Conservation (phyloP, 805 yeast genomes). For the Kuraishia cidri region DNA sequence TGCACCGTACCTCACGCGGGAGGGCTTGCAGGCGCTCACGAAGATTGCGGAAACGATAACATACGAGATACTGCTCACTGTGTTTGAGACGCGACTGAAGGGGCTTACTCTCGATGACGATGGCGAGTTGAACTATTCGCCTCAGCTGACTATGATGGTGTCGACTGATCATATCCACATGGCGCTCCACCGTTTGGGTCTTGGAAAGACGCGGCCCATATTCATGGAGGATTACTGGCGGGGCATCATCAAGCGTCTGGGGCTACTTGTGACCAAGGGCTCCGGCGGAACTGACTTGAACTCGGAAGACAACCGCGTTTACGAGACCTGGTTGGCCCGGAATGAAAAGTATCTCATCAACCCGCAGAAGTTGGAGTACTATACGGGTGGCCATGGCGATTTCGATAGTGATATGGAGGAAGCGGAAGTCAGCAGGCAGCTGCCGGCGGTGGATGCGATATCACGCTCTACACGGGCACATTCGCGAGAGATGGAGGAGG, state of each 20-base stretch:
- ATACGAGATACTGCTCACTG: not conserved
- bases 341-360: no score
- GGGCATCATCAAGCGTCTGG: conserved; percentile 8
- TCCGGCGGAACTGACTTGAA: not conserved
- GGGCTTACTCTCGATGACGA: not conserved
- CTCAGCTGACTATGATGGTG: no score
- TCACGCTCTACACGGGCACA: not conserved
- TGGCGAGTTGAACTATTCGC: not conserved
- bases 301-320: not conserved
- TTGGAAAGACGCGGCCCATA: not conserved
- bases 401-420: not conserved
- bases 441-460: not conserved
- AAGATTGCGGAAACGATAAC: not conserved
- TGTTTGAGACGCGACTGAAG: not conserved
- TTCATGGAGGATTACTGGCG: conserved; percentile 10
- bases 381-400: not conserved
- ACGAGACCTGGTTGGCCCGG: not conserved
- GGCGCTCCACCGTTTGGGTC: not conserved
- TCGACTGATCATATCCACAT: not conserved
- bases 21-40: not conserved
- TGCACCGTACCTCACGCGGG: not conserved
- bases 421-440: not conserved
- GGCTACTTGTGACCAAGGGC: conserved; percentile 5
- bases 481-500: not conserved
- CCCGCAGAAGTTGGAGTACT: not conserved